Evolutionary conservation across 306 rosid genomes (phyloP).

Genomic region (Medicago lupulina): DNA sequence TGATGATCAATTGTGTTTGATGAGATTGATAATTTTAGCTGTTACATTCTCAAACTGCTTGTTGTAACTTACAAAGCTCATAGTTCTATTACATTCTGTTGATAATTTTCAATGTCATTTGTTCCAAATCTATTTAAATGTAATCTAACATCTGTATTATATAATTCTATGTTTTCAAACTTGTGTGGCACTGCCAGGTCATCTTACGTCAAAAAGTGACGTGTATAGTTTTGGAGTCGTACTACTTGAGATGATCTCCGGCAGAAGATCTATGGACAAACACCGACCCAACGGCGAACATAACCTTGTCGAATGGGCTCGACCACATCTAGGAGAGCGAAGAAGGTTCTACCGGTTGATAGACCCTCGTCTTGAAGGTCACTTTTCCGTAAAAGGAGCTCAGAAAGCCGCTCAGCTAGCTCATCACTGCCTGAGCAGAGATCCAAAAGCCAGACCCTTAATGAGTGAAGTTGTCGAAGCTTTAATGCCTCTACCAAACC

Average conservation of each 20-base stretch:
- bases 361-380: conserved; percentile 97
- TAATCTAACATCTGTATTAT: background rate
- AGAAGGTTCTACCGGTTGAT: conserved; percentile 85
- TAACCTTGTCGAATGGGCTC: conserved; percentile 98
- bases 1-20: background rate
- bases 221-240: conserved; percentile 98
- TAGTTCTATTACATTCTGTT: background rate
- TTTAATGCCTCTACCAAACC: conserved; percentile 86
- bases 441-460: conserved; percentile 87
- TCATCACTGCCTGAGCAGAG: conserved; percentile 88
- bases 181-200: conserved; percentile 66
- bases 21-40: background rate
- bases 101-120: background rate
- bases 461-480: conserved; percentile 97
- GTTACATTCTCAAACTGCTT: background rate
- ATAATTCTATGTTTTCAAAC: conserved; percentile 13
- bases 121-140: too few relatives aligned
- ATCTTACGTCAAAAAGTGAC: conserved; percentile 95
- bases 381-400: conserved; percentile 92
- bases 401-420: conserved; percentile 90
- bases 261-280: conserved; percentile 99
- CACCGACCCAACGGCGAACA: conserved; percentile 94
- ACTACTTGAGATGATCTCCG: conserved; percentile 89
- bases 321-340: conserved; percentile 92
- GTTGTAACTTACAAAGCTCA: background rate